Base-by-base conservation (phyloP, 192 early-diverging fungal species). In the Backusella macrospora region DNA sequence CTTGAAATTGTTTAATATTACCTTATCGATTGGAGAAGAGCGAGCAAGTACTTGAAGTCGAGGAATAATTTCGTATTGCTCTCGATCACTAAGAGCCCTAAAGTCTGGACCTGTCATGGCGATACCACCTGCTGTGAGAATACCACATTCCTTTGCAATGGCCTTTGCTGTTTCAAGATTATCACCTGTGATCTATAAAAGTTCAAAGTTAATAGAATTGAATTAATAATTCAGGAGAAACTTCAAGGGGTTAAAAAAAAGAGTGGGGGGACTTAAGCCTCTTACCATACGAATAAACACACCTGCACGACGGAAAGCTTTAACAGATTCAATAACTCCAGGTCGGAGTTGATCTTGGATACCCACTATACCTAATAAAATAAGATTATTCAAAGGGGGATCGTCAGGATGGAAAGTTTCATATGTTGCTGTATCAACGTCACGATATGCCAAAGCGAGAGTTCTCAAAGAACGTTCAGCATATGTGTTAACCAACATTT, bases 301-400 rank as follows among this genome's bases (percentile, higher is more conserved):
- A 73, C 96, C 95, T 46, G 95, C 95, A 67, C 83, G 84, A 73
- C 90, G 86, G 78, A 95, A 98, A 59, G 78, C 76, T 16, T 83
- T 77, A 26, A 98, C 94, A 65, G 93, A 89, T 79, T 92, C 86
- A n/a, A 86, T 83, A 12, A 95, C 94, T 62, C 88, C 92, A 12
- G 90, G 88, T 62, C 96, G 88, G 12, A 96, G 86, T 45, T 94
- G 96, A 83, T 97, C 96, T 81, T 92, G 83, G 72, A 98, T 96
- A 65, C 95, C 95, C 40, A 95, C 86, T 13, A 98, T 83, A 29
- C 90, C 92, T 34, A 95, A 75, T 72, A 88, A 86, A 42, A 89
- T 75, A 5, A 94, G 75, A 62, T 88, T 83, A 23, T 78, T 21
- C 43, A 84, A 65, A 42, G 88, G 90, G 5, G 87, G 71, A 29